Evolutionary conservation across 352 stramenopile genomes (phyloP), one percentile per base, ranked within the genome.

Genomic region (Pythium sukuiense): DNA sequence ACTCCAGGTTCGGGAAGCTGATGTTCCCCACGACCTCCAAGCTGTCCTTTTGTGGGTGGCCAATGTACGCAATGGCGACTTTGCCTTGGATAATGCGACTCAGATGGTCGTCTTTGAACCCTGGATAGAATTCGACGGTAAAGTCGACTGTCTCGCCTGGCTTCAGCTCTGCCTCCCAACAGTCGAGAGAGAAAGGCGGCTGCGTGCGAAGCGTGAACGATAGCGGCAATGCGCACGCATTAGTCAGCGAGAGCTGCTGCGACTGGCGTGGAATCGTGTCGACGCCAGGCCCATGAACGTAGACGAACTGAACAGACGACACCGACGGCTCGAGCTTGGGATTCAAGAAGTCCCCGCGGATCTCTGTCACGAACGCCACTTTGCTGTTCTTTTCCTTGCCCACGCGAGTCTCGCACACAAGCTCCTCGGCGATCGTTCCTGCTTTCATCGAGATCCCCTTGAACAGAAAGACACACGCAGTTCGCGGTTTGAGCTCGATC

Each of bases 1-100:
- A 98, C 48, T 89, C 69, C 6, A 99, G 74, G 58, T 99, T 99
- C 1, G 96, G 96, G 54, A 98, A 99, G 56, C 91, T 94, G 46
- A 99, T 97, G 46, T 98, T 88, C 1, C 87, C 96, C 8, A 93
- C 53, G 3, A 99, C 69, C 2, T 95, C 79, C 14, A 99, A 76
- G 32, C 65, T 84, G 65, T 98, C 96, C 55, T 83, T 90, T 57
- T 98, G 87, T 12, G 96, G 93, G 58, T 99, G 96, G 13, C 85
- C 85, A 4, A 79, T 76, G 73, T 98, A 98, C 6, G 76, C 63
- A 53, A 97, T 78, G 4, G 84, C 59, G 12, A 99, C 79, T 55
- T 92, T 93, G 24, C 84, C 76, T 46, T 97, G 90, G 30, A 97
- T 83, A 2, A 89, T 69, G 24, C 97, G 94, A 57, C 89, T 97